phyloP scores from a whole-genome alignment of 2,329 filamentous ascomycete genomes.

The Pseudohalonectria lignicola region DNA sequence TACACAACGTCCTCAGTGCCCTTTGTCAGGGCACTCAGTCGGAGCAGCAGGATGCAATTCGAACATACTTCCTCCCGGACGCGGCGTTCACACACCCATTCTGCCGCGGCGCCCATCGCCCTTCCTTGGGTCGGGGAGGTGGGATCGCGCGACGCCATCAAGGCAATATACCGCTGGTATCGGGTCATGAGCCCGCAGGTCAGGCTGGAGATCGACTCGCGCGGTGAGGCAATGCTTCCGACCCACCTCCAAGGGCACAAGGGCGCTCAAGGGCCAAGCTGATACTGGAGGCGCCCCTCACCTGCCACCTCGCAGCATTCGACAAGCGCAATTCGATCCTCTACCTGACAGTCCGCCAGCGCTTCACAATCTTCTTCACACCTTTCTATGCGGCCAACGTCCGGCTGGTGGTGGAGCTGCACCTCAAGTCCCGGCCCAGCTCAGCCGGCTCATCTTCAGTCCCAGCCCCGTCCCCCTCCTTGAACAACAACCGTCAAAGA shows the following conservation, averaged over 20 bases:
- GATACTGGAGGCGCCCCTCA: background rate
- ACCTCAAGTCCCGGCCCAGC: slow-evolving; percentile 29
- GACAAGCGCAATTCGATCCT: slow-evolving; percentile 56
- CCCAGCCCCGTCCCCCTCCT: too few species aligned
- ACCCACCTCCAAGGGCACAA: background rate
- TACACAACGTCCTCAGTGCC: slow-evolving; percentile 4
- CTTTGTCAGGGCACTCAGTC: slow-evolving; percentile 5
- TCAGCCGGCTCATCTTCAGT: too few species aligned
- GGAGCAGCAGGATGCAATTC: slow-evolving; percentile 6
- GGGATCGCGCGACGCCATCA: slow-evolving; percentile 56
- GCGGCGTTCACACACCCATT: slow-evolving; percentile 9
- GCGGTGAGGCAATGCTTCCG: slow-evolving; percentile 22
- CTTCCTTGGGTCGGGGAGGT: slow-evolving; percentile 47
- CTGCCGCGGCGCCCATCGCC: slow-evolving; percentile 32
- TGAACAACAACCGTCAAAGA: too few species aligned
- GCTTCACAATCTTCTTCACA: slow-evolving; percentile 67
- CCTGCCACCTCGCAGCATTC: slow-evolving; percentile 44
- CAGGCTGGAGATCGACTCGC: slow-evolving; percentile 51
- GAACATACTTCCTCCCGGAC: slow-evolving; percentile 6
- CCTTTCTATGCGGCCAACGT: slow-evolving; percentile 64
- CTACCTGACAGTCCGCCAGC: slow-evolving; percentile 63
- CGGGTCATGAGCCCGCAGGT: slow-evolving; percentile 71
- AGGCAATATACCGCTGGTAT: slow-evolving; percentile 71
- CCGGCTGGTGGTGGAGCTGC: slow-evolving; percentile 55
- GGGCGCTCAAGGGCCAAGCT: background rate